A percentile compares a stretch with the other conserved stretches of the same genome.
phyloP scores from a whole-genome alignment of 345 rosid species.

The Odontarrhena argentea region DNA sequence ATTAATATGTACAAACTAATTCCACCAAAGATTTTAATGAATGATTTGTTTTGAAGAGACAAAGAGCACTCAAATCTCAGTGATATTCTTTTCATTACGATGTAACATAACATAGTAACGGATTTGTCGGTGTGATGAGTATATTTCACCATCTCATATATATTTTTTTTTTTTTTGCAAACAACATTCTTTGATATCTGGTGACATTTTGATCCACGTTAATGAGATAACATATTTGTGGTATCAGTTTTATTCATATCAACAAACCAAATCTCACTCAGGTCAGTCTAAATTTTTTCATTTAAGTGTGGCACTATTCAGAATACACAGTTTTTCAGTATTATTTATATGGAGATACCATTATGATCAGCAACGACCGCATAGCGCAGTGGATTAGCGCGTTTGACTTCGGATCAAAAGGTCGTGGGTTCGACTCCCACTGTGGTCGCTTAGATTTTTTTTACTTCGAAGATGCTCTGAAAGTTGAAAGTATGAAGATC shows the following conservation, averaged over 20 bases:
- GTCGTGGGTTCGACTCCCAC: conserved; percentile 92
- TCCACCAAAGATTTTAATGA: neutral
- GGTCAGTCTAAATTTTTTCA: neutral
- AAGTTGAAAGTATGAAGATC: too few relatives aligned
- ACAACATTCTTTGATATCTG: neutral
- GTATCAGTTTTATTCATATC: neutral
- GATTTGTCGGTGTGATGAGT: neutral
- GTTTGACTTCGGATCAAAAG: conserved; percentile 99
- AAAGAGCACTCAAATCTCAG: neutral
- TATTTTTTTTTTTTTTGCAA: neutral
- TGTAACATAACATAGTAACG: neutral
- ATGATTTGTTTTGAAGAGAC: neutral
- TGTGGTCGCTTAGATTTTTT: conserved; percentile 35
- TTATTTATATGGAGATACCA: too few relatives aligned
- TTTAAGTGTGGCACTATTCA: neutral
- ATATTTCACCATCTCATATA: neutral
- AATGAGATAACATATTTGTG: too few relatives aligned
- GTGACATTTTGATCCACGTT: neutral
- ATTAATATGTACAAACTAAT: neutral
- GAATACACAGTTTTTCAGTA: neutral
- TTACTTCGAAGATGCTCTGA: too few relatives aligned
- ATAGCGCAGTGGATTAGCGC: conserved; percentile 99
- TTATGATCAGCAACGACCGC: conserved; percentile 43
- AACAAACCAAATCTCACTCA: neutral
- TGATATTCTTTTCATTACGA: neutral